Conservation (phyloP, 108 stramenopile species). For the Epipyxis sp. region DNA sequence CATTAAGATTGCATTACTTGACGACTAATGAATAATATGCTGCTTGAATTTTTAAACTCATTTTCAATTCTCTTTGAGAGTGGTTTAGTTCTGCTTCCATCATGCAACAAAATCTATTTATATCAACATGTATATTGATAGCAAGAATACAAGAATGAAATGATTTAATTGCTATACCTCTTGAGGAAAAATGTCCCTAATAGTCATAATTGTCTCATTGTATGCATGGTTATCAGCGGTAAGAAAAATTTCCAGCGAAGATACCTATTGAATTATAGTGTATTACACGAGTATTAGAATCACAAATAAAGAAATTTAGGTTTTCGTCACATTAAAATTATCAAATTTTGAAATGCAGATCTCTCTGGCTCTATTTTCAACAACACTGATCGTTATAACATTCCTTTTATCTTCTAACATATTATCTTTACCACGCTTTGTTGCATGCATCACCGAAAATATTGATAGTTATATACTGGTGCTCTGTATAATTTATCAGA, state of each 20-base stretch:
- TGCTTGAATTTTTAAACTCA: not conserved
- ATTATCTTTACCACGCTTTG: too few species aligned
- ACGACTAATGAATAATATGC: constrained; percentile 7
- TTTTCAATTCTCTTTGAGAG: not conserved
- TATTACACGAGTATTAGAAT: not conserved
- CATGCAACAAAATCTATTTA: constrained; percentile 21
- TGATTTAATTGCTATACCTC: constrained; percentile 22
- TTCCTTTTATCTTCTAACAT: too few species aligned
- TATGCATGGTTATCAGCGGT: constrained; percentile 7
- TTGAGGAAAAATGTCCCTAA: not conserved
- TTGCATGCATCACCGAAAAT: too few species aligned
- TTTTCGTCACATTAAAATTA: constrained; percentile 2
- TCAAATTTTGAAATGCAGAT: constrained; percentile 15
- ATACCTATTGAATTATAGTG: not conserved
- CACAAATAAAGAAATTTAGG: not conserved
- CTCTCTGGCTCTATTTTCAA: constrained; percentile 9
- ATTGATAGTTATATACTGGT: too few species aligned
- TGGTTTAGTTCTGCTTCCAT: not conserved
- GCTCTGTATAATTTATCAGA: too few species aligned
- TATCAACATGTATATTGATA: too few species aligned
- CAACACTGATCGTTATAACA: too few species aligned
- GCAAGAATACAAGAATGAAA: too few species aligned
- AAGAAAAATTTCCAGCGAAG: constrained; percentile 7
- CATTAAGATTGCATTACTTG: constrained; percentile 1
- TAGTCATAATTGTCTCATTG: constrained; percentile 2